A percentile compares a stretch with the other conserved stretches of the same genome.
Evolutionary conservation across 345 rosid species (phyloP).

Genomic region (Populus davidiana): DNA sequence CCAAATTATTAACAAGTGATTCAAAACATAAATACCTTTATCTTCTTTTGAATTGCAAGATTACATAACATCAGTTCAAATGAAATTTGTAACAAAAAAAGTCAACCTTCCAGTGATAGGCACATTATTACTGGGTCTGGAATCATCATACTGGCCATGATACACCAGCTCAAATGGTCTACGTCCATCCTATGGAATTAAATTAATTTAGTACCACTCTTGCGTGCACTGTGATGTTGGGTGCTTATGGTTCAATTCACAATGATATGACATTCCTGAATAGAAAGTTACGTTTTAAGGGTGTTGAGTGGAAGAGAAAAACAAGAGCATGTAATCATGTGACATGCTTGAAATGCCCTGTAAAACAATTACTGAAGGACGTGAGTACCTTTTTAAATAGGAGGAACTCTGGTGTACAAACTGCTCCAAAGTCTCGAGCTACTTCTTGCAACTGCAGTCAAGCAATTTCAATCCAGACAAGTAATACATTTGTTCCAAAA

Average conservation of each 20-base stretch:
- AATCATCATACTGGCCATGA: constrained; percentile 91
- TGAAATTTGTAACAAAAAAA: background rate
- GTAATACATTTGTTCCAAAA: background rate
- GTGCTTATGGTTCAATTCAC: background rate
- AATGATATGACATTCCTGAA: background rate
- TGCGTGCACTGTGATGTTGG: background rate
- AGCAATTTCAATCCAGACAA: background rate
- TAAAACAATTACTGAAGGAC: background rate
- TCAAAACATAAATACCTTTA: background rate
- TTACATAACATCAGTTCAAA: background rate
- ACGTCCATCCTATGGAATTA: constrained; percentile 59
- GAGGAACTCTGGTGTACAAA: constrained; percentile 88
- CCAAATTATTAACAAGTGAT: constrained; percentile 11
- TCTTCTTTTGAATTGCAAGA: background rate
- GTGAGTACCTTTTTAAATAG: constrained; percentile 67
- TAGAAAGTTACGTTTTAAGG: background rate
- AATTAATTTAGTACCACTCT: constrained; percentile 1
- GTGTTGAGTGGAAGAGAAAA: too few species aligned
- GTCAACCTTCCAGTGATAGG: constrained; percentile 73
- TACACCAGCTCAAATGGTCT: constrained; percentile 91
- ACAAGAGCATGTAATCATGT: background rate
- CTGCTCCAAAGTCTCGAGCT: constrained; percentile 74
- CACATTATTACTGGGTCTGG: constrained; percentile 68
- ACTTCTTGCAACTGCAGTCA: constrained; percentile 70
- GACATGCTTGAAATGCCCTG: background rate